phyloP scores from a whole-genome alignment of 2,329 filamentous ascomycete genomes.

The Sporothrix pallida region DNA sequence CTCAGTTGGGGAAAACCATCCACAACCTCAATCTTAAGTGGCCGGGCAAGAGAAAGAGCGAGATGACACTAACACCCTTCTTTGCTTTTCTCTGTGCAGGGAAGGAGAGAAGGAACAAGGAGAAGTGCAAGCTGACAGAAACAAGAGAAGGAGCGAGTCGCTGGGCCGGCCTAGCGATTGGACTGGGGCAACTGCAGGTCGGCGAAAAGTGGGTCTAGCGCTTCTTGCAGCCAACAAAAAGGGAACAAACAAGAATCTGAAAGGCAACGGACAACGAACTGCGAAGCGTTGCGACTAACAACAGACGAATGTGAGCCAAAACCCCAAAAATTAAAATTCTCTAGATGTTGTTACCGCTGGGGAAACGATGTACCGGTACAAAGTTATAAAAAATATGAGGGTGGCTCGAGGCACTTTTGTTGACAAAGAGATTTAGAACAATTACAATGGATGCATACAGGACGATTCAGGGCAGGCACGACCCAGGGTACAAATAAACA shows the following conservation, averaged over 20 bases:
- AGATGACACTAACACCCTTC: neutral
- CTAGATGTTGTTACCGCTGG: constrained; percentile 9
- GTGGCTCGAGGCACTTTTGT: constrained; percentile 9
- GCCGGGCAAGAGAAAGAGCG: constrained; percentile 11
- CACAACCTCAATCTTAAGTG: constrained; percentile 1
- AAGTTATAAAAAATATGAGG: neutral
- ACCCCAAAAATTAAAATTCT: neutral
- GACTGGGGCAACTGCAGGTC: constrained; percentile 12
- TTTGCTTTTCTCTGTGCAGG: neutral
- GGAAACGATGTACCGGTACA: constrained; percentile 21
- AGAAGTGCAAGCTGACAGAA: neutral
- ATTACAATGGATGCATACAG: neutral
- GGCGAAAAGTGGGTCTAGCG: neutral
- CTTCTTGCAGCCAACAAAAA: neutral
- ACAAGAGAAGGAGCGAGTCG: neutral
- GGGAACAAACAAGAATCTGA: neutral
- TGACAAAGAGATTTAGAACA: neutral
- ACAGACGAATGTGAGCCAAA: neutral
- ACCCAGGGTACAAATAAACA: neutral
- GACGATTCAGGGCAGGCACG: neutral
- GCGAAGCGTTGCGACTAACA: constrained; percentile 5
- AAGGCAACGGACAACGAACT: constrained; percentile 20
- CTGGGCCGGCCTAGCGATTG: constrained; percentile 13
- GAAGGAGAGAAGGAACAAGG: constrained; percentile 8
- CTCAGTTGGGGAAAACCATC: constrained; percentile 16